A percentile compares a stretch with the other conserved stretches of the same genome.
These are phyloP conservation scores for Chaetomiaceae sp. DNA, from an alignment of 2,329 filamentous ascomycete genomes.

Conservation along the genomic window DNA sequence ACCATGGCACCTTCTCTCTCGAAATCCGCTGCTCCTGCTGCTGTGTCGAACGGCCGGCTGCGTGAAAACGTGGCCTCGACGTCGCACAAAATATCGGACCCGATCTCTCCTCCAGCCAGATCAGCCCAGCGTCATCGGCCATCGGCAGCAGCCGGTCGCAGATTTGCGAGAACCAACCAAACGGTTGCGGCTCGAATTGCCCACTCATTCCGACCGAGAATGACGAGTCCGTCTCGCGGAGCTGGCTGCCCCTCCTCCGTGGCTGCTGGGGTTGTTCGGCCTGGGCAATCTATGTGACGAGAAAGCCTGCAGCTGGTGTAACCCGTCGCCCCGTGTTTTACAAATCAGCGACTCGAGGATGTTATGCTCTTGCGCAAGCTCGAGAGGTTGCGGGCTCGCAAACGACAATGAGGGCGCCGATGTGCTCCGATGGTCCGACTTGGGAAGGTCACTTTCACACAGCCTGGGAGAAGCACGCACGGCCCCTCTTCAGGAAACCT, in stretches of 20 bases:
- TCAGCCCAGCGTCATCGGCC: background rate
- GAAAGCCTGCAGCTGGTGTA: constrained; percentile 18
- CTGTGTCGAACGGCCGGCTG: background rate
- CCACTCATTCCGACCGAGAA: background rate
- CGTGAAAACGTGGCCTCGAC: background rate
- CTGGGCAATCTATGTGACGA: constrained; percentile 18
- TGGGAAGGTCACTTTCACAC: constrained; percentile 14
- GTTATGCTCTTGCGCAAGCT: background rate
- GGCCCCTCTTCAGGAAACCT: background rate
- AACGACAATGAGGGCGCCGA: constrained; percentile 10
- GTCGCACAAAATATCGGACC: background rate
- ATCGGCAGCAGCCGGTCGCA: background rate
- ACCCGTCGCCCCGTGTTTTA: constrained; percentile 5
- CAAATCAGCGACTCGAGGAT: constrained; percentile 1
- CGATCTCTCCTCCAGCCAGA: background rate
- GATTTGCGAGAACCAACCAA: too few relatives aligned
- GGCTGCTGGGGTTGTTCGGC: constrained; percentile 2
- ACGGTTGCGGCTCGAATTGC: background rate
- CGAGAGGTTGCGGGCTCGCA: background rate
- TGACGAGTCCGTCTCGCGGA: background rate
- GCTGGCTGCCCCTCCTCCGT: constrained; percentile 4
- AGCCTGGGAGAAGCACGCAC: background rate
- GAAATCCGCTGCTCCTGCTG: background rate
- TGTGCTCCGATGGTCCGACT: constrained; percentile 12
- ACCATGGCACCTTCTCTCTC: background rate